Base-by-base conservation (phyloP, 2,329 filamentous ascomycete species). In the Microdochium nivale region DNA sequence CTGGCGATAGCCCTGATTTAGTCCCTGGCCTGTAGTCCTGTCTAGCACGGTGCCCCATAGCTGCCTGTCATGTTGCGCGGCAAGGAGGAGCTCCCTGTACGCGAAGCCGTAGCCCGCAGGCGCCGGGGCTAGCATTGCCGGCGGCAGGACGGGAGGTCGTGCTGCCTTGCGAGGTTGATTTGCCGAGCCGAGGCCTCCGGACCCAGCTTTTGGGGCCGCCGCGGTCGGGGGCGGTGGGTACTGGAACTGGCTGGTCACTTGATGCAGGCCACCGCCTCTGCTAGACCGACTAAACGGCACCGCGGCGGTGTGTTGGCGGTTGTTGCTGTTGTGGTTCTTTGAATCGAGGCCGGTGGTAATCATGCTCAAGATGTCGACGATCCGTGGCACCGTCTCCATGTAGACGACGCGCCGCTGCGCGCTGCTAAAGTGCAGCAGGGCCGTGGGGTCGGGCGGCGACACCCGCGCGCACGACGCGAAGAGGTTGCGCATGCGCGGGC, bases 401-500 rank as follows among this genome's bases (percentile, higher is more conserved):
- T 68, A 71, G 1, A 71, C 59, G 2, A 49, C 14, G 4, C 62
- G 66, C 2, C 65, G 58, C 43, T 60, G 59, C 14, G 53, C 57
- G 19, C 40, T 44, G 1, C 65, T 60, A 3, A 55, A 53, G 2
- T 52, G 48, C 0, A 70, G 53, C 27, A 73, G 55, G 1, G 52
- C 54, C 16, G 51, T 25, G 1, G 54, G 49, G 3, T 62, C 54
- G 0, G 62, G 57, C 32, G 62, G 56, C 1, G 49, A 55, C 3
- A 57, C 50, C 5, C 44, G 37, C 47, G 67, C 67, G 2, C 67
- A 66, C 24, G 64, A 56, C 1, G 51, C 52, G 54, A 68, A 70
- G 0, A 68, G 48, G 0, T 53, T 48, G 7, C 69, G 65, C 63
- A 72, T 70, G 11, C 67, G 67, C 24, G 61, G 58, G 4, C 66